Conservation (phyloP, 2,329 filamentous ascomycete genomes). For the Trichoderma harzianum region DNA sequence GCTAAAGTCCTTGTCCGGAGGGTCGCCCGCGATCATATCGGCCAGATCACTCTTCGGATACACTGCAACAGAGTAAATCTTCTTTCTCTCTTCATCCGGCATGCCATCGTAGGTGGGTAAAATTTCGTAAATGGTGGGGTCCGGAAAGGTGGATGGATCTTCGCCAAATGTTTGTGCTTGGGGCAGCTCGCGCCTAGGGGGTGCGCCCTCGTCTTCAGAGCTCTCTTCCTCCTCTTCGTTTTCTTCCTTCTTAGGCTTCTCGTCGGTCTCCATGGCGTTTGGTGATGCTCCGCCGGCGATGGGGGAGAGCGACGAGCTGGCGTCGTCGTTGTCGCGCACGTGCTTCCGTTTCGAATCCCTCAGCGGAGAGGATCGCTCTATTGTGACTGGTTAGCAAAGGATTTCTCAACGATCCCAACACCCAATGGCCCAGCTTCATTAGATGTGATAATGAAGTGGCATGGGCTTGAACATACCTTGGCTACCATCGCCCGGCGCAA, state of each 20-base stretch:
- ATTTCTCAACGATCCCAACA: neutral
- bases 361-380: slow-evolving; percentile 54
- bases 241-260: slow-evolving; percentile 44
- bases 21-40: slow-evolving; percentile 81
- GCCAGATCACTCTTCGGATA: slow-evolving; percentile 80
- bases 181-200: slow-evolving; percentile 62
- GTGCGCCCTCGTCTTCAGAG: slow-evolving; percentile 58
- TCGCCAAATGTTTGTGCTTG: slow-evolving; percentile 88
- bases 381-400: neutral
- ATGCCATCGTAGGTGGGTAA: slow-evolving; percentile 69
- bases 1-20: slow-evolving; percentile 93
- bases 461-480: slow-evolving; percentile 28
- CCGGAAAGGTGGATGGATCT: slow-evolving; percentile 84
- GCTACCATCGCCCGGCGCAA: slow-evolving; percentile 48
- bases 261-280: slow-evolving; percentile 58
- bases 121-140: slow-evolving; percentile 94
- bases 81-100: slow-evolving; percentile 78
- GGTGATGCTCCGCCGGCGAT: slow-evolving; percentile 43
- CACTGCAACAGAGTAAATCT: slow-evolving; percentile 80
- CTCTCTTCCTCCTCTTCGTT: slow-evolving; percentile 49
- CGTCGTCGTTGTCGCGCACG: slow-evolving; percentile 52
- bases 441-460: neutral
- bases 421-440: neutral
- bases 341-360: slow-evolving; percentile 53
- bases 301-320: slow-evolving; percentile 59